Conservation (phyloP, 768 basidiomycete species). For the Naganishia onofrii region DNA sequence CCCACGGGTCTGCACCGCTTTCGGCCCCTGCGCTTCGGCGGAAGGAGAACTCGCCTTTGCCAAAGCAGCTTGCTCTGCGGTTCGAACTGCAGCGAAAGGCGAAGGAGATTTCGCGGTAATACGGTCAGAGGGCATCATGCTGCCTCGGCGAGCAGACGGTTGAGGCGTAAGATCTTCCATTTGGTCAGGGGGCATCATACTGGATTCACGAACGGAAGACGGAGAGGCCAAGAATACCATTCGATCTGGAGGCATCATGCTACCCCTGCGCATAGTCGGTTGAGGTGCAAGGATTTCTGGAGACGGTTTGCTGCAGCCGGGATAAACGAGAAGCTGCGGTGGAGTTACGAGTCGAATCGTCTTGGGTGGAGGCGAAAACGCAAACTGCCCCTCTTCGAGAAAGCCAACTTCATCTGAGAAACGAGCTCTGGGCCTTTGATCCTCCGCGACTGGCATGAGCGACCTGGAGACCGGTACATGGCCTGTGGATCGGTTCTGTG, state of each 20-base stretch:
- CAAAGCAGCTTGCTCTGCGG: background rate
- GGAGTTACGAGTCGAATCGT: constrained; percentile 9
- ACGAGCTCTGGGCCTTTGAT: background rate
- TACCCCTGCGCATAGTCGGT: background rate
- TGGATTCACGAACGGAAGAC: no score
- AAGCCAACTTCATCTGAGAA: constrained; percentile 15
- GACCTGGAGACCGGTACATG: background rate
- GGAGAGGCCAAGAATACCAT: background rate
- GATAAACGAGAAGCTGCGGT: no score
- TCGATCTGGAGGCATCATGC: constrained; percentile 1
- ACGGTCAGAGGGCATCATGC: background rate
- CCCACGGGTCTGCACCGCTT: constrained; percentile 13
- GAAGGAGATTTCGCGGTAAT: background rate
- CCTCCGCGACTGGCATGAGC: background rate
- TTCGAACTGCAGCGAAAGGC: background rate
- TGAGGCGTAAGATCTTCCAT: background rate
- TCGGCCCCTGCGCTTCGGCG: background rate
- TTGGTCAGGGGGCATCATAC: no score
- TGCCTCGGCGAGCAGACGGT: background rate
- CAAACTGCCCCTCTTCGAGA: background rate
- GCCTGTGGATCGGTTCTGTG: background rate
- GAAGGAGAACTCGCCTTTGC: background rate
- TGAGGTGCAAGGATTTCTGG: background rate
- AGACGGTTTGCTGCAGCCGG: background rate
- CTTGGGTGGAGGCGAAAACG: background rate